These are phyloP conservation scores for Pugionium cornutum DNA, from an alignment of 345 rosid species.

Conservation along the genomic window DNA sequence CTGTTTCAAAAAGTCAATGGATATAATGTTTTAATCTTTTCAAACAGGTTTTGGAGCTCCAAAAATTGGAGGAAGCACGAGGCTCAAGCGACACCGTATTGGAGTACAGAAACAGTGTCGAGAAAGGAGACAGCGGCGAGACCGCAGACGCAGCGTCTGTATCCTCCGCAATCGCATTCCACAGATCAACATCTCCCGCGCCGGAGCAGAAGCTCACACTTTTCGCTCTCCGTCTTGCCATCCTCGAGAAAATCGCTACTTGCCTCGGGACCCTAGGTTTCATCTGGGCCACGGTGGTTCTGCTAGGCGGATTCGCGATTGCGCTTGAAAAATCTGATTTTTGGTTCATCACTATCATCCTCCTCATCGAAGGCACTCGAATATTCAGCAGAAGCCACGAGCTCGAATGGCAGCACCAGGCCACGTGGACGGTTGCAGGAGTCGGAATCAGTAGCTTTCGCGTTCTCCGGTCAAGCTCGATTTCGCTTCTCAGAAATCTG, in stretches of 20 bases:
- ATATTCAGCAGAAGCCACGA: conserved; percentile 91
- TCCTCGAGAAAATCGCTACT: conserved; percentile 82
- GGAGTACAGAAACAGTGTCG: conserved; percentile 51
- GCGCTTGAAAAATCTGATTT: conserved; percentile 76
- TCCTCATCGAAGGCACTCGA: conserved; percentile 79
- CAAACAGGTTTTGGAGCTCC: conserved; percentile 47
- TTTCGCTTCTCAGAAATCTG: conserved; percentile 34
- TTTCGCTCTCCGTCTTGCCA: conserved; percentile 77
- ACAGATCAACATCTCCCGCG: conserved; percentile 37
- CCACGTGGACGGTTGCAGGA: conserved; percentile 74
- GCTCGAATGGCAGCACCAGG: conserved; percentile 95
- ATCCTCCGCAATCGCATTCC: conserved; percentile 35
- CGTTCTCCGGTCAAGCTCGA: conserved; percentile 54
- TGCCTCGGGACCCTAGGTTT: conserved; percentile 84
- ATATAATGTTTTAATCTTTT: too few relatives aligned
- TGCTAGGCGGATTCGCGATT: conserved; percentile 87
- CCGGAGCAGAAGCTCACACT: conserved; percentile 89
- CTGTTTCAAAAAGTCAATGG: too few relatives aligned
- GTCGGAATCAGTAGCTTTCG: conserved; percentile 75
- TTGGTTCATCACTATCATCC: conserved; percentile 76
- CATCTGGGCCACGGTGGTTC: conserved; percentile 96
- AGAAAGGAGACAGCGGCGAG: conserved; percentile 54
- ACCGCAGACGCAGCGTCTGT: conserved; percentile 41
- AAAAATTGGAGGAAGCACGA: conserved; percentile 46
- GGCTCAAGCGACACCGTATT: conserved; percentile 61